Conservation (phyloP, 768 basidiomycete species). For the Hypholoma fasciculare region DNA sequence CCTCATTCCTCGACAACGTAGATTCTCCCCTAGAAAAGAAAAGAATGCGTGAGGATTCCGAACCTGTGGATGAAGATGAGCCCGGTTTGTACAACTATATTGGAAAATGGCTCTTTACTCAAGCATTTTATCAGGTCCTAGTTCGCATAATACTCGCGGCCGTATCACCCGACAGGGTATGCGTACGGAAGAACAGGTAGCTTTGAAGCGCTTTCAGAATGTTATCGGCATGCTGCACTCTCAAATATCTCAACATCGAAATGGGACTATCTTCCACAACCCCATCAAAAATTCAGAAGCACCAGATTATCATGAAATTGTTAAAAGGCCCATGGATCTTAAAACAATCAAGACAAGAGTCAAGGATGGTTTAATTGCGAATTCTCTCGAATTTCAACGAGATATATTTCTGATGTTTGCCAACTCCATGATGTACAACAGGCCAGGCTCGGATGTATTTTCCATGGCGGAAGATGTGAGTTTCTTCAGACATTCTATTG, state of each 20-base stretch:
- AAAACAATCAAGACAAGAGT: slow-evolving; percentile 89
- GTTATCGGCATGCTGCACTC: slow-evolving; percentile 81
- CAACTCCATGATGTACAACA: slow-evolving; percentile 97
- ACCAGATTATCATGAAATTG: slow-evolving; percentile 88
- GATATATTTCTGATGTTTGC: slow-evolving; percentile 94
- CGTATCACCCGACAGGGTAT: slow-evolving; percentile 34
- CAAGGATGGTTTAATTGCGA: slow-evolving; percentile 79
- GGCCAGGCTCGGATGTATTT: slow-evolving; percentile 82
- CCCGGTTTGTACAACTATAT: slow-evolving; percentile 32
- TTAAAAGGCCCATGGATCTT: slow-evolving; percentile 94
- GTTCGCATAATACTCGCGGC: slow-evolving; percentile 26
- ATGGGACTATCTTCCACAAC: slow-evolving; percentile 88
- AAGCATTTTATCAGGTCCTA: slow-evolving; percentile 23
- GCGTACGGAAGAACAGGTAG: slow-evolving; percentile 49
- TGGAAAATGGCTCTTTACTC: neutral
- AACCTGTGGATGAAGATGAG: slow-evolving; percentile 67
- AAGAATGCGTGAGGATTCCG: slow-evolving; percentile 65
- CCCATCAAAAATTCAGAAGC: slow-evolving; percentile 89
- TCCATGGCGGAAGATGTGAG: slow-evolving; percentile 90
- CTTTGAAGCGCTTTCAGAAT: slow-evolving; percentile 75
- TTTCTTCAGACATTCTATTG: neutral
- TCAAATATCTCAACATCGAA: slow-evolving; percentile 81
- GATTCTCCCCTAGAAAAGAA: slow-evolving; percentile 56
- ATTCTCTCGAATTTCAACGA: slow-evolving; percentile 84
- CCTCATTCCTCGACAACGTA: slow-evolving; percentile 48